Base-by-base conservation (phyloP, 1,139 yeast species). In the Suhomyces panamericanus region DNA sequence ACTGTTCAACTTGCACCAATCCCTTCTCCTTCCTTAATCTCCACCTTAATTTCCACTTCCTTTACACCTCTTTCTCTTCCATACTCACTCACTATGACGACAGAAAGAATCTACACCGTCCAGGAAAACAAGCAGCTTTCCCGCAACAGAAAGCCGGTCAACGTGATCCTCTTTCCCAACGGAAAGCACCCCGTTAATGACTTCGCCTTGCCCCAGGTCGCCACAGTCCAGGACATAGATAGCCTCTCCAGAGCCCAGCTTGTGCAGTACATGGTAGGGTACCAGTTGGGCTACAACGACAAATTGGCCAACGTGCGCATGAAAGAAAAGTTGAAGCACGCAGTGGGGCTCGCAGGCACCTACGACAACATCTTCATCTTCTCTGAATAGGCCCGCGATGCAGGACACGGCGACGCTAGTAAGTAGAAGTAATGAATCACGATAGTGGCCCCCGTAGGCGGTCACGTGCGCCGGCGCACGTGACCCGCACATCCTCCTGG, bases 321-420 rank as follows among this genome's bases (percentile, higher is more conserved):
- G 43, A 46, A 46, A 39, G 49, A 46, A 38, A 41, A 46, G 27
- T 41, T 46, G 38, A 46, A 43, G 30, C 47, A 46, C 28, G 47
- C 49, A n/a, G 44, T 46, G 38, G 49, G 49, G 8, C 38, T 46
- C 27, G 49, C 41, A 9, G 49, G 49, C 8, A 43, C 43, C 20
- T 46, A 38, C 35, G 49, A 46, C 17, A 46, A 46, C 32, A 46
- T 46, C 6, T 46, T 43, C 13, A 46, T 46, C 34, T 46, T 46
- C 15, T 30, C 26, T 5, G 47, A 46, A 35, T 36, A 36, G 31
- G 27, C n/a, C 22, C 36, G 17, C 15, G 29, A 5, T 22, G 10
- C 20, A 12, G 36, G 28, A 27, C 35, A 17, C 14, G n/a, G 36
- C 11, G 36, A 24, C 36, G 29, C 36, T 34, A 16, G 29, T 24